A percentile compares a stretch with the other conserved stretches of the same genome.
Conservation (phyloP, 139 green algal species). For the Pleodorina starrii region DNA sequence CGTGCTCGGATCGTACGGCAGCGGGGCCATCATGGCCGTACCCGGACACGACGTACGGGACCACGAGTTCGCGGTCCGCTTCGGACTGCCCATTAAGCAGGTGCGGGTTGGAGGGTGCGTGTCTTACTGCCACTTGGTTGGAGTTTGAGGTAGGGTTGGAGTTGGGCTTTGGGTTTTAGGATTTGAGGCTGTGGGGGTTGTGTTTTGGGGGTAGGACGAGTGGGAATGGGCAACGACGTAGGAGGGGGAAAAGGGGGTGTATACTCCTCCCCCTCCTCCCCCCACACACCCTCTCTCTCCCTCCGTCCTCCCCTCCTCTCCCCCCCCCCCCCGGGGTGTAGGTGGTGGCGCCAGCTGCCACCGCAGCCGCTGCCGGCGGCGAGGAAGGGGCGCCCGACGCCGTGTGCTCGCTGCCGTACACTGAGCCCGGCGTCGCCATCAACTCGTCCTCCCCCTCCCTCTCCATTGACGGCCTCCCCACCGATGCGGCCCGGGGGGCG, state of each 20-base stretch:
- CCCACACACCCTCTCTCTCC: too few relatives aligned
- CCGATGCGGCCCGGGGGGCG: conserved; percentile 55
- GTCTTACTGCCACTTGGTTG: too few relatives aligned
- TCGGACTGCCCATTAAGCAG: conserved; percentile 81
- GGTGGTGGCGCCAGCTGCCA: conserved; percentile 68
- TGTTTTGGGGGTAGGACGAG: too few relatives aligned
- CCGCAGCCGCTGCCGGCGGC: neutral
- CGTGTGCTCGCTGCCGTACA: conserved; percentile 74
- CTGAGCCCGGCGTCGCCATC: conserved; percentile 75
- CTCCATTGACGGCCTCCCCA: conserved; percentile 82
- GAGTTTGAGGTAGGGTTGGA: too few relatives aligned
- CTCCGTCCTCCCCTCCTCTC: too few relatives aligned
- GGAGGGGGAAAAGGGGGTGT: too few relatives aligned
- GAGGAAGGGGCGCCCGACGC: neutral
- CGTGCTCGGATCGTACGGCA: conserved; percentile 96
- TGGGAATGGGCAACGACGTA: too few relatives aligned
- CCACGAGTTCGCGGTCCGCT: conserved; percentile 89
- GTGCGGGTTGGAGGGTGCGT: too few relatives aligned
- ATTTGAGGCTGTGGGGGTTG: too few relatives aligned
- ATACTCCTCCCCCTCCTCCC: neutral
- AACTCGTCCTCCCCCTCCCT: conserved; percentile 74
- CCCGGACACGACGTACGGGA: conserved; percentile 95
- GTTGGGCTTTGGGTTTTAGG: too few relatives aligned
- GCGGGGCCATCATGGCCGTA: conserved; percentile 98
- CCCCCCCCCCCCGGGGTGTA: neutral